Base-by-base conservation (phyloP, 2,329 filamentous ascomycete genomes). In the Sclerotinia nivalis region DNA sequence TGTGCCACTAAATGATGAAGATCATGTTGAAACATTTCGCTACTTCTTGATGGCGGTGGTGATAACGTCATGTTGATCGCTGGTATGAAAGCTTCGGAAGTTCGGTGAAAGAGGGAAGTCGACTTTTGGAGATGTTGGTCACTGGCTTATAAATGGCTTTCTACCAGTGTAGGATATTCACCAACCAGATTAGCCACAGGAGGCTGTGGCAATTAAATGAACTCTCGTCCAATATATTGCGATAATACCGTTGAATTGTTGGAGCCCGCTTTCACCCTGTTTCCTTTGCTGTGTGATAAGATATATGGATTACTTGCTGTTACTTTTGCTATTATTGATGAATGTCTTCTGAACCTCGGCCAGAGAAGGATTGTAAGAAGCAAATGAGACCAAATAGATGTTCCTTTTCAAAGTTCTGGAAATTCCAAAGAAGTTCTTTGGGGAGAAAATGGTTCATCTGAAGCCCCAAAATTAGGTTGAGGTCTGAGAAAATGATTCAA, bases 1-100 rank as follows among this genome's bases (percentile, higher is more conserved):
- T 84, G 82, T 69, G 83, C 80, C 64, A 82, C 76, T 40, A 84
- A 73, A 31, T 84, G 80, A 61, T 82, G 79, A 70, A 84, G 80
- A 52, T 81, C 80, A 69, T 79, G 78, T n/a, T 82, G 80, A 37
- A 82, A 78, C 40, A 78, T 72, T 58, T 82, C 81, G 70, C 77
- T 77, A 69, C 76, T 76, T 67, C 78, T 78, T 28, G 81, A 81
- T 68, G 82, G 81, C 70, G 85, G 84, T 37, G 77, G 73, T 68
- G 75, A 75, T 47, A 70, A 69, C 54, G 75, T 66, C 75, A 77
- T 77, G 25, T 61, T 47, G 50, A 59, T 50, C 15, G 52, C 31
- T 66, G 52, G 25, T 68, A 40, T 50, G 43, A 31, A 50, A 69
- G 52, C 22, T 50, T 70, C 31, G 47, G 43, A 43, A 64, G 49